A percentile compares a stretch with the other conserved stretches of the same genome.
Conservation (phyloP, 2,329 filamentous ascomycete species). For the Verticillium albo-atrum region DNA sequence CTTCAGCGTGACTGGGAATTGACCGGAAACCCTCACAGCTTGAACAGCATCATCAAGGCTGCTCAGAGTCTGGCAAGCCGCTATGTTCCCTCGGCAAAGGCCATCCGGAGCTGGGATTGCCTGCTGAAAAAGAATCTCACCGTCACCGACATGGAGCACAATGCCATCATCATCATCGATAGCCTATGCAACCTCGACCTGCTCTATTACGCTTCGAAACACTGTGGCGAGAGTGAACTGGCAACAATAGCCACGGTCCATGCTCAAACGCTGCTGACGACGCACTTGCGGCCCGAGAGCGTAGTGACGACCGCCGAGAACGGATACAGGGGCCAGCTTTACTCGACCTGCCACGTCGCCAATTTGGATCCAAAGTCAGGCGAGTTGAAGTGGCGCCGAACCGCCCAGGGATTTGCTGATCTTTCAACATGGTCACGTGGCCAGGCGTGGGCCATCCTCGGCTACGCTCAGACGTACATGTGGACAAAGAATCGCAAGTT, state of each 20-base stretch:
- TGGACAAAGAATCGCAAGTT: slow-evolving; percentile 39
- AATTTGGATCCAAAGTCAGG: slow-evolving; percentile 40
- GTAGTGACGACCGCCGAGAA: background rate
- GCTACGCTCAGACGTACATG: slow-evolving; percentile 41
- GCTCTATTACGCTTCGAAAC: slow-evolving; percentile 29
- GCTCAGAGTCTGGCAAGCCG: slow-evolving; percentile 39
- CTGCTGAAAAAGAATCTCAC: slow-evolving; percentile 20
- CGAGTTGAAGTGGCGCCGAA: slow-evolving; percentile 30
- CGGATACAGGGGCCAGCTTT: slow-evolving; percentile 18
- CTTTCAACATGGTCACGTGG: slow-evolving; percentile 43
- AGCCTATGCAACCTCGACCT: slow-evolving; percentile 35
- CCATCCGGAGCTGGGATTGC: slow-evolving; percentile 45
- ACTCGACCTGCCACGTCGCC: slow-evolving; percentile 36
- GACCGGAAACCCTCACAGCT: slow-evolving; percentile 30
- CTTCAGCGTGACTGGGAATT: slow-evolving; percentile 42
- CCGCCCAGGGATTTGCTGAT: slow-evolving; percentile 40
- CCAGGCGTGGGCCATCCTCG: slow-evolving; percentile 44
- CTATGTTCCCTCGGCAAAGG: slow-evolving; percentile 33
- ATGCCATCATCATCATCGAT: slow-evolving; percentile 36
- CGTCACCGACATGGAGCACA: slow-evolving; percentile 21
- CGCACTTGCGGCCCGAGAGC: slow-evolving; percentile 31
- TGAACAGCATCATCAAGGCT: slow-evolving; percentile 35
- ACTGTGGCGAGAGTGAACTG: slow-evolving; percentile 20
- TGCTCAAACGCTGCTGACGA: slow-evolving; percentile 29
- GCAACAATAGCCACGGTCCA: slow-evolving; percentile 31